Base-by-base conservation (phyloP, 345 rosid genomes). In the Gossypium mustelinum region DNA sequence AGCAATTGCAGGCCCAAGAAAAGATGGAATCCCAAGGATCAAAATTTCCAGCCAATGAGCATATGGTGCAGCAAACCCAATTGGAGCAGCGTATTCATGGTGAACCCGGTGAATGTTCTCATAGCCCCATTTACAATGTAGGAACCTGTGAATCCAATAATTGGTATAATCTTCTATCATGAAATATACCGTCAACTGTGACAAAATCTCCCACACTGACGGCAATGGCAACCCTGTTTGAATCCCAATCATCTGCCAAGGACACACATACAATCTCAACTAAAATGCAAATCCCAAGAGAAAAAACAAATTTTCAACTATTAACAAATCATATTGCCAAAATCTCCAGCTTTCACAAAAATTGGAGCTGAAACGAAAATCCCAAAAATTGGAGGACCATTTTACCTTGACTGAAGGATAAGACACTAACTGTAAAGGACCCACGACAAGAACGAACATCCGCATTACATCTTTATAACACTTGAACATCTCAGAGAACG, bases 31-130 rank as follows among this genome's bases (percentile, higher is more conserved):
- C 18, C 97, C 98, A 17, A 95, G 94, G 80, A 93, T 80, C 87
- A 95, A 82, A 25, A 90, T 64, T 78, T 95, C 98, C 62, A 88
- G 92, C 99, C 99, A 95, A 85, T 95, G 99, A 0, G 96, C 97
- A 68, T 95, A 89, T 5, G 98, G 92, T 2, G 96, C 97, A 2
- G 98, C 97, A 78, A 82, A 93, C 13, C 90, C 93, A 41, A 91
- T 87, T 0, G 98, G 98, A 57, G 98, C 88, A 10, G 92, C 70
- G 76, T 87, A 91, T 80, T 94, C 97, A 75, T 94, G 98, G 85
- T 94, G 98, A 71, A 95, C 90, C 17, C 64, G 65, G 79, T 95
- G 98, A 78, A 95, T 90, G 70, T 93, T 95, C 77, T 95, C 98
- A 52, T 93, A 95, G 11, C 94, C 97, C 99, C 97, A 95, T 79